A percentile compares a stretch with the other conserved stretches of the same genome.
Evolutionary conservation across 306 rosid genomes (phyloP).

Genomic region (Corylus heterophylla): DNA sequence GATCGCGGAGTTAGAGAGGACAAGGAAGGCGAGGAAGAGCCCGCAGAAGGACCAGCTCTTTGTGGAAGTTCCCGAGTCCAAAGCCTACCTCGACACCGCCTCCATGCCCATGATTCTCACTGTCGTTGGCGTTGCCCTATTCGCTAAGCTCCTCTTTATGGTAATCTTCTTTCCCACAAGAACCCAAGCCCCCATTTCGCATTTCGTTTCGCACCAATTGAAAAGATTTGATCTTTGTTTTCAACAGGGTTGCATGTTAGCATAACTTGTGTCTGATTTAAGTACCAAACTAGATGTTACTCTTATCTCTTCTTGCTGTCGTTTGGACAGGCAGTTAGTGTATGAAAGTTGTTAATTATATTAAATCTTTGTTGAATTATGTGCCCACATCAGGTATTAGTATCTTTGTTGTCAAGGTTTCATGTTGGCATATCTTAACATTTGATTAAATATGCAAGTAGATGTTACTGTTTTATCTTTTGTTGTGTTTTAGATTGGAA

Average conservation of each 20-base stretch:
- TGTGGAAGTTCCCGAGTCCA: slow-evolving; percentile 73
- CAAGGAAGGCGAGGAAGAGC: slow-evolving; percentile 41
- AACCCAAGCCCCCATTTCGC: too few species aligned
- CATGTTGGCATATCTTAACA: neutral
- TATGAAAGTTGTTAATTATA: too few species aligned
- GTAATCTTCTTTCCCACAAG: slow-evolving; percentile 16
- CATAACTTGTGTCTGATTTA: neutral
- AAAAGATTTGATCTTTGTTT: neutral
- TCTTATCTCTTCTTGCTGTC: neutral
- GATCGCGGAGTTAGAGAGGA: slow-evolving; percentile 49
- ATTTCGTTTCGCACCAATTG: neutral
- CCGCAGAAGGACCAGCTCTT: slow-evolving; percentile 51
- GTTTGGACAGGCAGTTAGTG: too few species aligned
- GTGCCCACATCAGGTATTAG: too few species aligned
- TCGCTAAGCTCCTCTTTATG: slow-evolving; percentile 77
- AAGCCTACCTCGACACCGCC: slow-evolving; percentile 73
- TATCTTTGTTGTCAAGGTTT: neutral
- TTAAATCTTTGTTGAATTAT: too few species aligned
- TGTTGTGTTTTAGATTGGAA: slow-evolving; percentile 2
- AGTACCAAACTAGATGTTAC: neutral
- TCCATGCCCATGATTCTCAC: slow-evolving; percentile 72
- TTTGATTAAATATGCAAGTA: neutral
- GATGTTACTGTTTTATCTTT: neutral
- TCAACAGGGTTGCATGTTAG: too few species aligned
- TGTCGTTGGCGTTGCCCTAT: slow-evolving; percentile 61